Percentiles rank a stretch among this genome's conserved stretches.
Evolutionary conservation across 2,329 filamentous ascomycete genomes (phyloP).

Genomic region (Trichoderma oligosporum): DNA sequence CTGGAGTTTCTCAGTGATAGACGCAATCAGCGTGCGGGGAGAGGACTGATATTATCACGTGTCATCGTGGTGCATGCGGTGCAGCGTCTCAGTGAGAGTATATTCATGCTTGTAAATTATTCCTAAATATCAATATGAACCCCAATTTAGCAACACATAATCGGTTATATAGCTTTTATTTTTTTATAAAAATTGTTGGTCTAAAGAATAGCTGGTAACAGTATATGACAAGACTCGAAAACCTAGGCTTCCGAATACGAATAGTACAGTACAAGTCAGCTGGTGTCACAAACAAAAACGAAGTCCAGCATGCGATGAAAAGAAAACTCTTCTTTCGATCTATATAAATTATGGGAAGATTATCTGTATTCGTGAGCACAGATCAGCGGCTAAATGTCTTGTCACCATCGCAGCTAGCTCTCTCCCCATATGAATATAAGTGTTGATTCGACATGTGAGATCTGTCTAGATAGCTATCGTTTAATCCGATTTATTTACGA

Average conservation of each 20-base stretch:
- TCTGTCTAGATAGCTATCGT: neutral
- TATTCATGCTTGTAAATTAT: neutral
- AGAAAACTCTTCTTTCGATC: too few species aligned
- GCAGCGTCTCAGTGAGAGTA: neutral
- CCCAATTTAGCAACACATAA: neutral
- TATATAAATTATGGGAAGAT: too few species aligned
- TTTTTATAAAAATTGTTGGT: neutral
- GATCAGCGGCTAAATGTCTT: too few species aligned
- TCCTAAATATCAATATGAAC: too few species aligned
- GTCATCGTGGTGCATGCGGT: neutral
- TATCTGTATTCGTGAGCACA: too few species aligned
- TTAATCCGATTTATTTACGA: neutral
- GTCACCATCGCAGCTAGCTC: too few species aligned
- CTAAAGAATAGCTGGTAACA: neutral
- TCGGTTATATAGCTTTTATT: neutral
- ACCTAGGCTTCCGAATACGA: neutral
- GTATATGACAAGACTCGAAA: neutral
- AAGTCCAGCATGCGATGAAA: too few species aligned
- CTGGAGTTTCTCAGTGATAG: neutral
- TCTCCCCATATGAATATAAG: too few species aligned
- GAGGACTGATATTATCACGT: conserved; percentile 10
- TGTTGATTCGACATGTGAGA: too few species aligned
- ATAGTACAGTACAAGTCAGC: neutral
- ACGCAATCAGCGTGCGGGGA: conserved; percentile 5
- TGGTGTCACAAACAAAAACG: neutral